Evolutionary conservation across 179 eudicot species (phyloP).

Genomic region (Camellia oleifera): DNA sequence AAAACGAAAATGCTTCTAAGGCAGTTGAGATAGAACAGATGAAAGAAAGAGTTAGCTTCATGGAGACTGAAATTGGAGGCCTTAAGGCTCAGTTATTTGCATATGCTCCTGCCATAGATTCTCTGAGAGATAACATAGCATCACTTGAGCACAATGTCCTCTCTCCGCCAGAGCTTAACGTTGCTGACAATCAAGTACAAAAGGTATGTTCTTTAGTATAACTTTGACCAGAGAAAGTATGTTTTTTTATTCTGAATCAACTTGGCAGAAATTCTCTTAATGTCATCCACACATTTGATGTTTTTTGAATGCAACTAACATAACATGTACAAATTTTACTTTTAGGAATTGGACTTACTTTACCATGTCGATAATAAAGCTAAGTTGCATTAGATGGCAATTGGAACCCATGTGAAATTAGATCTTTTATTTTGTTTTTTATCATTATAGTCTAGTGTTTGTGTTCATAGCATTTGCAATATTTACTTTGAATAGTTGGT

Average conservation of each 20-base stretch:
- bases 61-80: conserved; percentile 62
- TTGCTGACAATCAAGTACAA: conserved; percentile 21
- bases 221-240: neutral
- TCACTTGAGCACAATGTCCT: conserved; percentile 57
- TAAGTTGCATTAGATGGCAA: neutral
- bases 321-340: neutral
- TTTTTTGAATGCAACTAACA: neutral
- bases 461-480: neutral
- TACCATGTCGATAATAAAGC: neutral
- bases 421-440: neutral
- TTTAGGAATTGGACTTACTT: neutral
- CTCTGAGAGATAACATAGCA: conserved; percentile 56
- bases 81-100: conserved; percentile 62
- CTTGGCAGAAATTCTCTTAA: conserved; percentile 9
- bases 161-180: conserved; percentile 38
- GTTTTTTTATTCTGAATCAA: neutral
- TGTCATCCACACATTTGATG: neutral
- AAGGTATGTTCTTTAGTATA: conserved; percentile 35
- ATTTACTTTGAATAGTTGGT: neutral
- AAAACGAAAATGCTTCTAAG: conserved; percentile 50
- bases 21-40: conserved; percentile 58
- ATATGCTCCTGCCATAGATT: conserved; percentile 59
- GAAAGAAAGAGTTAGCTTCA: conserved; percentile 49
- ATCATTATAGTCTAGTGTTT: neutral
- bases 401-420: neutral